Evolutionary conservation across 305 asterid genomes (phyloP), one percentile per base, ranked within the genome.

Genomic region (Nicotiana rustica): DNA sequence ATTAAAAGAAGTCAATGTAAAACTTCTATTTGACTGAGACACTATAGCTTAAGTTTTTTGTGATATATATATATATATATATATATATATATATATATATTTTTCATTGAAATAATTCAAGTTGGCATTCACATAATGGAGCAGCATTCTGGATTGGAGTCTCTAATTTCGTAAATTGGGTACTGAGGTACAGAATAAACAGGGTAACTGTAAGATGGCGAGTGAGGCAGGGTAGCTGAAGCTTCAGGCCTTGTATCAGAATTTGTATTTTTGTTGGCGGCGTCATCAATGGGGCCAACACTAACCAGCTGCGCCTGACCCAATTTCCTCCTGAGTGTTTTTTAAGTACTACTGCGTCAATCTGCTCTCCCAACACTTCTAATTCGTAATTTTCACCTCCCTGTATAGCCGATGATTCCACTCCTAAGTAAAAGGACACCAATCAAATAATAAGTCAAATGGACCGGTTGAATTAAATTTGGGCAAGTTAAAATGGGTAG

Each of bases 131-230:
- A 70, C 59, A 70, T 70, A 18, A 41, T 70, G 77, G 59, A 70
- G 77, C 77, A 70, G 3, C 59, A 70, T 18, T 41, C 59, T 17
- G 6, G 78, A 25, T 70, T 41, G 5, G 78, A 57, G 59, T 70
- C 36, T 14, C 59, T 70, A 10, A 70, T 4, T 41, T 70, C 13
- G 2, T 44, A 44, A 18, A 70, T 18, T 19, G 44, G 78, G 18
- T 70, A 70, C 41, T 44, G 60, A 12, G 60, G 78, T 41, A 19
- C 36, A 10, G 3, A 18, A 70, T 18, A 44, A 70, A 41, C 9
- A 3, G 36, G 36, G 6, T 10, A 44, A 70, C 35, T 10, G 6
- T 70, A 4, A n/a, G 78, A 5, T 44, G 44, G 78, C 1, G 25
- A 18, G 33, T 31, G 66, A 60, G 66, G 4, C 31, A 1, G 5